Percentiles rank a stretch among this genome's conserved stretches.
Conservation (phyloP, 2,329 filamentous ascomycete genomes). For the Nigrospora osmanthi region DNA sequence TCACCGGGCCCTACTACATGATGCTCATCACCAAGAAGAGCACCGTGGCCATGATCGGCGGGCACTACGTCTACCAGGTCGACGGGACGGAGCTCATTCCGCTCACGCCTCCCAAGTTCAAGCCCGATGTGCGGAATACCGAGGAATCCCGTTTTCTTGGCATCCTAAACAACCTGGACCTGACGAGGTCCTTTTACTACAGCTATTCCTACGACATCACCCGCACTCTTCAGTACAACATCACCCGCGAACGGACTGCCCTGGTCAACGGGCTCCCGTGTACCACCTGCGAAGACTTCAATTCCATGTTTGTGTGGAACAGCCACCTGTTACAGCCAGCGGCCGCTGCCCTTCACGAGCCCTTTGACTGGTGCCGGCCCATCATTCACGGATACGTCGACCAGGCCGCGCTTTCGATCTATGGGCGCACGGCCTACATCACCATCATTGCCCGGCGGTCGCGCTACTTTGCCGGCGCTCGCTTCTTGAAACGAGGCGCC, state of each 20-base stretch:
- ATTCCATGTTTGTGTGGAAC: constrained; percentile 99
- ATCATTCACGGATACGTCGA: constrained; percentile 96
- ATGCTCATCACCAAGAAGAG: constrained; percentile 91
- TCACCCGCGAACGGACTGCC: constrained; percentile 68
- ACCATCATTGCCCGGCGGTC: constrained; percentile 90
- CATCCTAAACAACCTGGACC: constrained; percentile 84
- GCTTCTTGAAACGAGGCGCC: constrained; percentile 88
- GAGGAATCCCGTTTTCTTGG: constrained; percentile 85
- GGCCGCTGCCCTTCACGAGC: constrained; percentile 60
- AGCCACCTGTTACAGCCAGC: constrained; percentile 78
- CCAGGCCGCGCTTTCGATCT: constrained; percentile 77
- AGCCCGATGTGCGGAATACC: constrained; percentile 69
- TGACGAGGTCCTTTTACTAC: constrained; percentile 92
- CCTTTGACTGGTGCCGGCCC: constrained; percentile 92
- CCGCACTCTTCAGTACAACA: constrained; percentile 84
- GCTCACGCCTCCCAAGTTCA: constrained; percentile 68
- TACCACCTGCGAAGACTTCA: constrained; percentile 58
- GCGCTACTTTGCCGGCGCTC: constrained; percentile 85
- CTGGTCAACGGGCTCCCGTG: constrained; percentile 57
- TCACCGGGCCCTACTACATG: constrained; percentile 97
- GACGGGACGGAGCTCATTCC: constrained; percentile 90
- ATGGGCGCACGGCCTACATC: constrained; percentile 82
- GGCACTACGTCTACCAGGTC: constrained; percentile 92
- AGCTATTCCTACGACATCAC: constrained; percentile 98
- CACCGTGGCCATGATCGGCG: constrained; percentile 91